Evolutionary conservation across 192 early-diverging fungal genomes (phyloP).

Genomic region (Endogone sp.): DNA sequence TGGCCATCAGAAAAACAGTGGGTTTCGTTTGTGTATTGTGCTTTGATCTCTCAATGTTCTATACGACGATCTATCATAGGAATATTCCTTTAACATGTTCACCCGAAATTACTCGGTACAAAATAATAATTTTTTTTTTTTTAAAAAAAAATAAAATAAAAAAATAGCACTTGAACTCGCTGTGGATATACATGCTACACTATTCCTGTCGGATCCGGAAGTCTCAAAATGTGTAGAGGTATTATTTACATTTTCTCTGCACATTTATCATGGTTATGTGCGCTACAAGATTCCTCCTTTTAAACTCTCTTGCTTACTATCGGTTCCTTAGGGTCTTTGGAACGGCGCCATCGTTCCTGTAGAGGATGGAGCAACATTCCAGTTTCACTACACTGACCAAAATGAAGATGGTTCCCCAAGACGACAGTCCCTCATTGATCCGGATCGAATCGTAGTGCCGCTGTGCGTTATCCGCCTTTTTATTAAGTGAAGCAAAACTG

Average conservation of each 20-base stretch:
- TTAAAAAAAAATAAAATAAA: too few relatives aligned
- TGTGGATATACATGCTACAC: slow-evolving; percentile 5
- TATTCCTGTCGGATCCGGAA: slow-evolving; percentile 9
- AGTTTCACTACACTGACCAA: background rate
- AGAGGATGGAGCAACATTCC: slow-evolving; percentile 3
- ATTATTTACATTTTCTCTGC: background rate
- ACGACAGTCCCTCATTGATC: background rate
- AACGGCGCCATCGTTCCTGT: slow-evolving; percentile 3
- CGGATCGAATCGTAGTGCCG: slow-evolving; percentile 2
- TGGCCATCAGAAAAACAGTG: background rate
- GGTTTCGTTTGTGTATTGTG: background rate
- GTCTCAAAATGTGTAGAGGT: slow-evolving; percentile 2
- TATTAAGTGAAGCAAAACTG: background rate
- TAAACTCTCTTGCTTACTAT: background rate
- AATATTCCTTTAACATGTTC: background rate
- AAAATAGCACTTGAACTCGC: slow-evolving; percentile 2
- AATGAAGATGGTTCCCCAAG: background rate
- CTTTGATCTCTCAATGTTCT: background rate
- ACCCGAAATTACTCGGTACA: too few relatives aligned
- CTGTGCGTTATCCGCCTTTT: background rate
- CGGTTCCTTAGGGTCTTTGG: slow-evolving; percentile 5
- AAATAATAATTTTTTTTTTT: too few relatives aligned
- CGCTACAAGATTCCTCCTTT: too few relatives aligned
- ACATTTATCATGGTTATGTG: too few relatives aligned
- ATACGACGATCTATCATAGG: background rate